A percentile compares a stretch with the other conserved stretches of the same genome.
phyloP scores from a whole-genome alignment of 2,329 filamentous ascomycete genomes.

The Xylaria sp. region DNA sequence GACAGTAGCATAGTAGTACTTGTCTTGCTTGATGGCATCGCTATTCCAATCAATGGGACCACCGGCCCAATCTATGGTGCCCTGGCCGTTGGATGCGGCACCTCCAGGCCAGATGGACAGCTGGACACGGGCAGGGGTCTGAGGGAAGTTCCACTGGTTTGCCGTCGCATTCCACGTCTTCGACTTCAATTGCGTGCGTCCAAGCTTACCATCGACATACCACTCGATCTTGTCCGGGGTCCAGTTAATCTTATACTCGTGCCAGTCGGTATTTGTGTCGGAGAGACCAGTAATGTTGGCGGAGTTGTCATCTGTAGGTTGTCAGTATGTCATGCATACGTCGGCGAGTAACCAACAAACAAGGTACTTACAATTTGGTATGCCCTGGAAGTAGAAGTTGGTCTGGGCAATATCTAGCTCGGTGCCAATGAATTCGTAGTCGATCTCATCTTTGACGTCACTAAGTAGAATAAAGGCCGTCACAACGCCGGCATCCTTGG shows the following conservation, averaged over 20 bases:
- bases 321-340: conserved; percentile 36
- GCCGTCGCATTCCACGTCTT: conserved; percentile 88
- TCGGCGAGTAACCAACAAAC: background rate
- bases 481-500: conserved; percentile 88
- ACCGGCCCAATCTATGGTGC: conserved; percentile 92
- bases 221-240: conserved; percentile 86
- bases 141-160: conserved; percentile 87
- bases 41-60: conserved; percentile 89
- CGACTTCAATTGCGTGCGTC: conserved; percentile 77
- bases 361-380: conserved; percentile 80
- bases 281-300: conserved; percentile 72
- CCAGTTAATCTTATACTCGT: conserved; percentile 96
- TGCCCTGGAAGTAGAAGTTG: conserved; percentile 97
- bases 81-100: conserved; percentile 78
- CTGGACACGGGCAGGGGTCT: conserved; percentile 90
- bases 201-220: conserved; percentile 83
- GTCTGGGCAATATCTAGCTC: conserved; percentile 84
- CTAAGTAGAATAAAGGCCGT: conserved; percentile 96
- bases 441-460: conserved; percentile 97
- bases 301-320: conserved; percentile 74
- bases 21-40: conserved; percentile 80
- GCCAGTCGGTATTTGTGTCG: conserved; percentile 80
- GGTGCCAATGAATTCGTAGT: conserved; percentile 92
- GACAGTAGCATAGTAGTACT: conserved; percentile 90
- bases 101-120: conserved; percentile 97